A percentile compares a stretch with the other conserved stretches of the same genome.
Evolutionary conservation across 805 yeast genomes (phyloP).

Genomic region (Barnettozyma populi): DNA sequence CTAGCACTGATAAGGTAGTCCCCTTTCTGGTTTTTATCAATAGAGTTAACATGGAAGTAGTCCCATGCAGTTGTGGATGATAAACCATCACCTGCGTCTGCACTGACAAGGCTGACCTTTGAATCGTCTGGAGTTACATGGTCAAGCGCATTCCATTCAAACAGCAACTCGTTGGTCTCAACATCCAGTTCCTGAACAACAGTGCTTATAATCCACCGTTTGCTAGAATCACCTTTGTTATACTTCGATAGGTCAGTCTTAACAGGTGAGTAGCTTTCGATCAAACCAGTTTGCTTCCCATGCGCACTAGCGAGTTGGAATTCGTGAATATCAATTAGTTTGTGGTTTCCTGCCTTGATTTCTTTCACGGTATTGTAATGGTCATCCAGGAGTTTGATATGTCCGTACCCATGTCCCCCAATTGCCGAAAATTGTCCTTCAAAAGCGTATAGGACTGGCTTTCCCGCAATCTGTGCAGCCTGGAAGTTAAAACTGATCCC

Average conservation of each 20-base stretch:
- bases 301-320: conserved; percentile 24
- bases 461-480: conserved; percentile 23
- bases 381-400: conserved; percentile 28
- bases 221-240: conserved; percentile 23
- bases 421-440: conserved; percentile 32
- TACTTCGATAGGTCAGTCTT: conserved; percentile 27
- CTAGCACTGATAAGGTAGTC: conserved; percentile 33
- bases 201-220: conserved; percentile 33
- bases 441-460: conserved; percentile 28
- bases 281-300: conserved; percentile 26
- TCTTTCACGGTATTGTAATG: conserved; percentile 28
- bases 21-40: conserved; percentile 32
- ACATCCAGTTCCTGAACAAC: conserved; percentile 32
- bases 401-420: conserved; percentile 24
- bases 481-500: conserved; percentile 31
- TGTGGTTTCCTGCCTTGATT: conserved; percentile 32
- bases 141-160: conserved; percentile 26
- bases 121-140: conserved; percentile 32
- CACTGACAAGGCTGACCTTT: conserved; percentile 27
- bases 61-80: conserved; percentile 31
- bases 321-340: conserved; percentile 33
- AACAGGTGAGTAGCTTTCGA: conserved; percentile 31
- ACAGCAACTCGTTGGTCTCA: conserved; percentile 31
- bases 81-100: conserved; percentile 31
- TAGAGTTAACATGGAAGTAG: conserved; percentile 35